Percentiles rank a stretch among this genome's conserved stretches.
phyloP scores from a whole-genome alignment of 1,284 basidiomycete species.

The Heterobasidion parviporum region DNA sequence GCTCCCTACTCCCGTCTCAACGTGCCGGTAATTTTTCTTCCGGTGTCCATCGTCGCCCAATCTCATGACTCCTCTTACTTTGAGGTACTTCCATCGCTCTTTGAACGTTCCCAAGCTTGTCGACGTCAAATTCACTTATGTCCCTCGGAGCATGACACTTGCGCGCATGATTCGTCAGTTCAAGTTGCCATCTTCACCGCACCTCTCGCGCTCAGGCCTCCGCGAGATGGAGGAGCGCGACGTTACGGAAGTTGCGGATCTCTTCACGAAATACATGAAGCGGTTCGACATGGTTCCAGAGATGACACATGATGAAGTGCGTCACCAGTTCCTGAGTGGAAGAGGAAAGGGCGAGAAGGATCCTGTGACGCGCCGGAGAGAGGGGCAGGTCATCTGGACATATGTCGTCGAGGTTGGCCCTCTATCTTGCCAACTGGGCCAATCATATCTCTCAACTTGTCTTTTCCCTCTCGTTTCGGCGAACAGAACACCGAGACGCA shows the following conservation, averaged over 20 bases:
- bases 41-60: neutral
- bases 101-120: constrained; percentile 91
- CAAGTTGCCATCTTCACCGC: constrained; percentile 52
- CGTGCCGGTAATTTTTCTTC: constrained; percentile 53
- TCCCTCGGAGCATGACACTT: constrained; percentile 79
- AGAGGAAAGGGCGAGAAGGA: constrained; percentile 55
- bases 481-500: constrained; percentile 72
- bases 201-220: constrained; percentile 45
- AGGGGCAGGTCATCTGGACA: constrained; percentile 88
- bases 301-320: constrained; percentile 75
- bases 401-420: constrained; percentile 88
- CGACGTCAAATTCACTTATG: constrained; percentile 85
- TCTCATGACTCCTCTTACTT: neutral
- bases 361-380: constrained; percentile 42
- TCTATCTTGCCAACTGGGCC: neutral
- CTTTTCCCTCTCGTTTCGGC: neutral
- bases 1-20: constrained; percentile 84
- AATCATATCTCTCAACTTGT: constrained; percentile 8
- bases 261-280: constrained; percentile 79
- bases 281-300: constrained; percentile 83
- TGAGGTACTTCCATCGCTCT: constrained; percentile 87
- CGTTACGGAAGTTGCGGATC: constrained; percentile 60
- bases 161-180: constrained; percentile 78
- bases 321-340: constrained; percentile 87
- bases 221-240: constrained; percentile 87